Conservation (phyloP, 1,139 yeast genomes). For the Geotrichum bryndzae region DNA sequence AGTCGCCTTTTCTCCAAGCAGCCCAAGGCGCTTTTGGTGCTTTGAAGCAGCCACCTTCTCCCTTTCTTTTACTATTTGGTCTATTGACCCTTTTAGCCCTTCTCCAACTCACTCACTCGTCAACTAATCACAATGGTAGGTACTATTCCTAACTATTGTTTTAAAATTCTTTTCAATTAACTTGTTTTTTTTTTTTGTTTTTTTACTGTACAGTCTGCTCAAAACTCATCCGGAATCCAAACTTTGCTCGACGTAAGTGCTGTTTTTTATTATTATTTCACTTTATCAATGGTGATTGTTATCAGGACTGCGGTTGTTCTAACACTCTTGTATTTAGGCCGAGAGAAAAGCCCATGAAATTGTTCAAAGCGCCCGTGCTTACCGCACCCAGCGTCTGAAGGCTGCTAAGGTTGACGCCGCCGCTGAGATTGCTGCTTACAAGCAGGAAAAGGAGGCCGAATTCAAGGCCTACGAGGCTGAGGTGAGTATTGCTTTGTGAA, state of each 20-base stretch:
- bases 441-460: slow-evolving; percentile 76
- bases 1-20: not conserved
- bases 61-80: not conserved
- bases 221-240: slow-evolving; percentile 41
- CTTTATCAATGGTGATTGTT: not conserved
- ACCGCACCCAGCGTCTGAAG: slow-evolving; percentile 83
- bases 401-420: slow-evolving; percentile 93
- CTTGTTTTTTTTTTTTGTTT: not conserved
- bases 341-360: slow-evolving; percentile 96
- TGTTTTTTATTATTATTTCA: not conserved
- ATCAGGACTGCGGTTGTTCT: not conserved
- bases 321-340: slow-evolving; percentile 43
- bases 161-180: no score
- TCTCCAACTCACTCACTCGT: not conserved
- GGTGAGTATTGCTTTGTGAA: slow-evolving; percentile 24
- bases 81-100: not conserved
- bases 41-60: slow-evolving; percentile 11
- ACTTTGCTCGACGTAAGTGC: slow-evolving; percentile 37
- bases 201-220: slow-evolving; percentile 35
- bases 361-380: slow-evolving; percentile 82
- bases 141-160: not conserved
- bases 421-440: slow-evolving; percentile 80
- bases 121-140: slow-evolving; percentile 11
- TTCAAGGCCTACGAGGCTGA: slow-evolving; percentile 64
- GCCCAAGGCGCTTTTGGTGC: not conserved